These are phyloP conservation scores for Penicillium griseofulvum DNA, from an alignment of 2,329 filamentous ascomycete genomes.

Conservation along the genomic window DNA sequence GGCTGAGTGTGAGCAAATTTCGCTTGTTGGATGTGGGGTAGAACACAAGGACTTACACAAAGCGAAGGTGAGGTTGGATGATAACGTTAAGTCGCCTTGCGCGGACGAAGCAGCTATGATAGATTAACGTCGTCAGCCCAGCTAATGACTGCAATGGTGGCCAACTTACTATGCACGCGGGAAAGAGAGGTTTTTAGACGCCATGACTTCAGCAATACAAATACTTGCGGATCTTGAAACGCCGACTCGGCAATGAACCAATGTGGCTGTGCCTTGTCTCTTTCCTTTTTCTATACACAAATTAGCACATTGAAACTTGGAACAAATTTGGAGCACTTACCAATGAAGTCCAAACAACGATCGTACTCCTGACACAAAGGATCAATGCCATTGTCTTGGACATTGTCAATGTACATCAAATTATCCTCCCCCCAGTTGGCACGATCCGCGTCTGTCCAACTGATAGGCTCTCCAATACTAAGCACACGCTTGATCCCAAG, in stretches of 20 bases:
- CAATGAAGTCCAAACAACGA: conserved; percentile 85
- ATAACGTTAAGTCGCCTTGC: conserved; percentile 93
- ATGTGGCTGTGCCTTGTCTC: conserved; percentile 72
- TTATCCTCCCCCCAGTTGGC: conserved; percentile 75
- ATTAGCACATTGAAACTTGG: background rate
- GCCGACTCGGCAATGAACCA: conserved; percentile 94
- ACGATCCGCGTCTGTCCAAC: conserved; percentile 71
- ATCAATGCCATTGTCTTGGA: conserved; percentile 97
- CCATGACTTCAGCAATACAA: conserved; percentile 99
- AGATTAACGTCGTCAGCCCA: conserved; percentile 1
- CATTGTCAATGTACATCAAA: conserved; percentile 74
- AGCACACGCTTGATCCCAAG: conserved; percentile 84
- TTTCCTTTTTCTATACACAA: conserved; percentile 68
- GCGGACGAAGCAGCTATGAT: conserved; percentile 75
- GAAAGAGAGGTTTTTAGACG: conserved; percentile 72
- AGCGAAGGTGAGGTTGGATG: conserved; percentile 92
- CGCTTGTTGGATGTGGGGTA: background rate
- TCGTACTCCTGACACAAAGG: conserved; percentile 82
- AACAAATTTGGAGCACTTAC: conserved; percentile 54
- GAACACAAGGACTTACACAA: conserved; percentile 58
- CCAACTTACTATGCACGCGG: conserved; percentile 74
- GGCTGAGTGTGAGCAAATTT: conserved; percentile 13
- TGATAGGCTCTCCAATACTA: conserved; percentile 85
- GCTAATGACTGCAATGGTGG: background rate
- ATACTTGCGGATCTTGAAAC: conserved; percentile 95